Evolutionary conservation across 495 filamentous ascomycete genomes (phyloP).

Genomic region (Aspergillus funiculosus): DNA sequence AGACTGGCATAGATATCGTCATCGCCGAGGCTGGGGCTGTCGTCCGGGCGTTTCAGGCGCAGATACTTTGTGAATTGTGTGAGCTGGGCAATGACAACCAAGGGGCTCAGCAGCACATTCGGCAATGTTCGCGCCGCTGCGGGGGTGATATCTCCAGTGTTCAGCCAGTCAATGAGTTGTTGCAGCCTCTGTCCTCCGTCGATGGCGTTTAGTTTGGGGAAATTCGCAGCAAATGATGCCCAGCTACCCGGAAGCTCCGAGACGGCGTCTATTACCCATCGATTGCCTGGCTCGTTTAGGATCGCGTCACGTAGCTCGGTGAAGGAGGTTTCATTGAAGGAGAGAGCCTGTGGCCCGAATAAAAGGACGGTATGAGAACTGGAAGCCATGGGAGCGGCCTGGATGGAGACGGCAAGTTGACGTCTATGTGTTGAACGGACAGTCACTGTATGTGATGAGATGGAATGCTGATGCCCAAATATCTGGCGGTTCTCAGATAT

Average conservation of each 20-base stretch:
- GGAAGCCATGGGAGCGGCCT: background rate
- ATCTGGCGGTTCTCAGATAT: too few relatives aligned
- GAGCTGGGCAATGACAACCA: slow-evolving; percentile 30
- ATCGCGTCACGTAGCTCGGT: background rate
- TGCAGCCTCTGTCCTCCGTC: background rate
- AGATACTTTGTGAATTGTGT: slow-evolving; percentile 24
- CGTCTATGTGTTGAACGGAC: too few relatives aligned
- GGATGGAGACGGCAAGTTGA: too few relatives aligned
- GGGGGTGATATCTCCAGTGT: background rate
- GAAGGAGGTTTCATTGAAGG: slow-evolving; percentile 1
- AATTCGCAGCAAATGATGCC: background rate
- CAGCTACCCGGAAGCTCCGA: background rate
- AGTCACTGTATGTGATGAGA: too few relatives aligned
- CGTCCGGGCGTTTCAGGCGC: background rate
- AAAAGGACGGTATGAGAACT: background rate
- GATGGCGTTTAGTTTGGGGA: background rate
- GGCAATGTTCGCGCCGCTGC: slow-evolving; percentile 10
- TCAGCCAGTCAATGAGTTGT: background rate
- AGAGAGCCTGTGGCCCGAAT: background rate
- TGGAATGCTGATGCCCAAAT: too few relatives aligned
- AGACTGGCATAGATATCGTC: background rate
- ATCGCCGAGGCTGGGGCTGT: background rate
- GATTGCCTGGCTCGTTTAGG: background rate
- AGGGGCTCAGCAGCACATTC: slow-evolving; percentile 26
- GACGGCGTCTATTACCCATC: background rate